Percentiles rank a stretch among this genome's conserved stretches.
Conservation (phyloP, 352 stramenopile genomes). For the Blastocystis sp. region DNA sequence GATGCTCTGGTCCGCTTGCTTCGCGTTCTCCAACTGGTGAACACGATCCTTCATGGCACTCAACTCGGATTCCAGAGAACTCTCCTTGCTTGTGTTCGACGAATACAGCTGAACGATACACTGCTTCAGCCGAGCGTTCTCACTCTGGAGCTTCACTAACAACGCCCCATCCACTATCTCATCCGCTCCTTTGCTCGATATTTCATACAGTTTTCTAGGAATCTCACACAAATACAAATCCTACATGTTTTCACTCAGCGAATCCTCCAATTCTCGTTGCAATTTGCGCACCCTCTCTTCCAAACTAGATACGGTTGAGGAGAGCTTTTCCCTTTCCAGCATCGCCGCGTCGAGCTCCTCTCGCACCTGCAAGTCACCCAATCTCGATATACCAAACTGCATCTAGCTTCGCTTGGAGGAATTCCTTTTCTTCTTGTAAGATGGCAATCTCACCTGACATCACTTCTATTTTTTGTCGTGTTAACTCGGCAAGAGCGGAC, state of each 20-base stretch:
- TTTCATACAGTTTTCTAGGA: slow-evolving; percentile 32
- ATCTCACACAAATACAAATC: neutral
- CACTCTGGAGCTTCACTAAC: neutral
- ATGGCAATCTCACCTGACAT: slow-evolving; percentile 13
- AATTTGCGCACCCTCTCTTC: neutral
- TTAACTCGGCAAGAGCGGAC: neutral
- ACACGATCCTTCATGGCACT: neutral
- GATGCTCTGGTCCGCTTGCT: neutral
- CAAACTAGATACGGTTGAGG: neutral
- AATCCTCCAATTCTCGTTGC: slow-evolving; percentile 1
- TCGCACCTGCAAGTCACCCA: neutral
- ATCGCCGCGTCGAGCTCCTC: neutral
- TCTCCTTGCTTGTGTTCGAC: neutral
- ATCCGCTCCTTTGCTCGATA: neutral
- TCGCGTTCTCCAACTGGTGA: neutral
- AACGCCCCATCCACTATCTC: neutral
- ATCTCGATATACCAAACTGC: neutral
- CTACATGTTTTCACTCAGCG: slow-evolving; percentile 41
- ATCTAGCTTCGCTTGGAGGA: slow-evolving; percentile 9
- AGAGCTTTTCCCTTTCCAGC: neutral
- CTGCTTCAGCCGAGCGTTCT: slow-evolving; percentile 31
- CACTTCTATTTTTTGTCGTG: neutral
- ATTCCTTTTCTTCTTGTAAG: slow-evolving; percentile 31
- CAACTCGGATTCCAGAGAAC: neutral
- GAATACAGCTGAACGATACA: neutral